Evolutionary conservation across 2,329 filamentous ascomycete genomes (phyloP), one percentile per base, ranked within the genome.

Genomic region (Trichoderma aggressivum): DNA sequence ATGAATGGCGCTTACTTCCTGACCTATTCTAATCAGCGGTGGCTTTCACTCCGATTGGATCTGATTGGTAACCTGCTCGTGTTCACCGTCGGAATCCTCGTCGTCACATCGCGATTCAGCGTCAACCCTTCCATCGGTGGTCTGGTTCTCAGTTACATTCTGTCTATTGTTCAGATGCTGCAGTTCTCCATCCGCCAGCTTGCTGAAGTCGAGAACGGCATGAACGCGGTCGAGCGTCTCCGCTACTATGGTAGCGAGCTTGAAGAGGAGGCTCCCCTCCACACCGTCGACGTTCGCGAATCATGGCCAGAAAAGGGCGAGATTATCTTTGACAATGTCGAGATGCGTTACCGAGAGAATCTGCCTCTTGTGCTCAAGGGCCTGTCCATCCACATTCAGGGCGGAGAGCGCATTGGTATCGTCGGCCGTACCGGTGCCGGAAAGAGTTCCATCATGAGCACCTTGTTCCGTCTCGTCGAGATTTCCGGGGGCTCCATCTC

Each of bases 1-100:
- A 98, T 98, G 94, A 91, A 98, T 79, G 89, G 91, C 28, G 95
- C 95, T 0, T 98, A 98, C 81, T 99, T 94, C 80, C 86, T 98
- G 43, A 98, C 95, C 0, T 98, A 97, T 79, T 92, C 94, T 5
- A 98, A 98, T 78, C 95, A 98, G 82, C 89, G 96, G 50, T 99
- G 95, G 95, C 86, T 98, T 18, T 94, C 92, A 10, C 84, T 94
- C 3, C 90, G 96, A 5, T 86, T 98, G 2, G 96, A 98, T 79
- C 84, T 90, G 47, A 93, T 98, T 67, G 94, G 94, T 24, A 94
- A 92, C 73, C 77, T 92, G 16, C 86, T 99, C 3, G 94, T 98
- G 18, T 96, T 98, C 78, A 92, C 91, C 0, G 93, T 92, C 1
- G 94, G 93, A 64, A 94, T 98, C 72, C 84, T 99, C 21, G 94